Conservation (phyloP, 2,329 filamentous ascomycete genomes). For the Neocucurbitaria cava region DNA sequence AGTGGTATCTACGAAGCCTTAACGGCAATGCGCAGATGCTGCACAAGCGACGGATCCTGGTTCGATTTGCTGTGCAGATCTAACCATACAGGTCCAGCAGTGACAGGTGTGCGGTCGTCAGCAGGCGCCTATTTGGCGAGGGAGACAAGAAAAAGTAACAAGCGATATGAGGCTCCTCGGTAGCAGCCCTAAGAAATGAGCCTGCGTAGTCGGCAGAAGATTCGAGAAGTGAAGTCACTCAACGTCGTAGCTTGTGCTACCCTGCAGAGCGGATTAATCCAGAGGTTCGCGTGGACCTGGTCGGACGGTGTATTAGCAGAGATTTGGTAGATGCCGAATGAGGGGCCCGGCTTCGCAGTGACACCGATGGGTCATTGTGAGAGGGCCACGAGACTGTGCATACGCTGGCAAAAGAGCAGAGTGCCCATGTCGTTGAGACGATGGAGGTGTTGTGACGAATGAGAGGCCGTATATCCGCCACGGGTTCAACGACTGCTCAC, state of each 20-base stretch:
- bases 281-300: conserved; percentile 37
- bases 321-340: conserved; percentile 31
- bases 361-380: conserved; percentile 34
- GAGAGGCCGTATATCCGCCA: conserved; percentile 24
- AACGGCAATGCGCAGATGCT: conserved; percentile 31
- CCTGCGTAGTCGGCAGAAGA: conserved; percentile 38
- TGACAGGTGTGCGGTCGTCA: conserved; percentile 36
- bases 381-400: conserved; percentile 46
- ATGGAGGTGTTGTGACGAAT: conserved; percentile 30
- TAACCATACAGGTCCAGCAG: conserved; percentile 43
- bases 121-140: conserved; percentile 36
- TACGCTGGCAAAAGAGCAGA: conserved; percentile 34
- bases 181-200: conserved; percentile 25
- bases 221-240: conserved; percentile 38
- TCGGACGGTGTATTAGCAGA: conserved; percentile 31
- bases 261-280: conserved; percentile 26
- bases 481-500: conserved; percentile 19
- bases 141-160: conserved; percentile 33
- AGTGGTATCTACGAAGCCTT: conserved; percentile 24
- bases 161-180: conserved; percentile 27
- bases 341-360: conserved; percentile 31
- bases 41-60: conserved; percentile 41
- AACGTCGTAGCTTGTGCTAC: conserved; percentile 28
- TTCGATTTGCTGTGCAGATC: conserved; percentile 28
- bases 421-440: conserved; percentile 38